Base-by-base conservation (phyloP, 805 yeast genomes). In the Lipomyces orientalis region DNA sequence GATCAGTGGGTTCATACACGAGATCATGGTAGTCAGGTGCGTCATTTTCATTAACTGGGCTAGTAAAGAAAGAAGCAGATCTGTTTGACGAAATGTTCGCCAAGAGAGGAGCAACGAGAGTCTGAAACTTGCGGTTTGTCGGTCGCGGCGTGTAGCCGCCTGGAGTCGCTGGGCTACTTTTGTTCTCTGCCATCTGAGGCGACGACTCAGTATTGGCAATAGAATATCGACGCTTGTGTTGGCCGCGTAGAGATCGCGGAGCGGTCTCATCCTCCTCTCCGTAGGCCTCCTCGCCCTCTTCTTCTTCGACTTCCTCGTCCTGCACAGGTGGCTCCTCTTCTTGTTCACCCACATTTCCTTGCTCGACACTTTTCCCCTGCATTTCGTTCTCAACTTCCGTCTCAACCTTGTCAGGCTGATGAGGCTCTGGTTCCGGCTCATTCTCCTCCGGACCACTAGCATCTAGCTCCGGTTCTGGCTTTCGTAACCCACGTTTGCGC, bases 11-110 rank as follows among this genome's bases (percentile, higher is more conserved):
- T 34, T 82, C 80, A 69, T 84, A 81, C 14, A 90, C 85, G 43
- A 89, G 79, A 25, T 84, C 81, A 73, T 86, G 83, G 75, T 91
- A 91, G 60, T 88, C 85, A 1, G 90, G 91, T 6, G 93, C 94
- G 62, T 86, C 90, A 65, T 84, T 80, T 65, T 82, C 84, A 70
- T 83, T 85, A 16, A 91, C 95, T 0, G 95, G 91, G 62, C 84
- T 86, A 51, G 89, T 75, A 75, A 91, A 91, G 65, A 90, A 88
- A 0, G 93, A 87, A 0, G 95, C 90, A 73, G 85, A 88, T 65
- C 91, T 81, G 76, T 90, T 89, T 1, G 91, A 87, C 51, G 88
- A 84, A 8, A 90, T 86, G 68, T 88, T 88, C 19, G 86, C 82
- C 59, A 91, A 78, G 39, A 91, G 79, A 57, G 88, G 90, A 7